Conservation (phyloP, 2,329 filamentous ascomycete genomes). For the Daldinia eschscholtzii region DNA sequence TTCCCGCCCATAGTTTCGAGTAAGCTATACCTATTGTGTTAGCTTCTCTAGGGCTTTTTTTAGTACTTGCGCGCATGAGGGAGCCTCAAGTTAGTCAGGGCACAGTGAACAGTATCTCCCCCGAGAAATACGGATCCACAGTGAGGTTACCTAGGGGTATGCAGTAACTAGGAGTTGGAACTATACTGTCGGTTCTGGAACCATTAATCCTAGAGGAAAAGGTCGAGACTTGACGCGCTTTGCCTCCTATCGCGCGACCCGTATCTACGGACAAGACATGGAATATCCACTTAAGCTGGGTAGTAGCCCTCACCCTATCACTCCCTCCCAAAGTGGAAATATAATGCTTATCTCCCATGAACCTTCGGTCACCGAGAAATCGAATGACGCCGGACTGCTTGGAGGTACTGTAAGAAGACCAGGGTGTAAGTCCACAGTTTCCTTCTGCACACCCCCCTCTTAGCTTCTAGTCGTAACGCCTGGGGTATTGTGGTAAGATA, state of each 20-base stretch:
- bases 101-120: constrained; percentile 18
- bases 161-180: constrained; percentile 20
- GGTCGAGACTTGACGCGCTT: constrained; percentile 34
- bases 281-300: constrained; percentile 42
- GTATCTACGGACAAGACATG: constrained; percentile 47
- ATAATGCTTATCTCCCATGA: constrained; percentile 55
- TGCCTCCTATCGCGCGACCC: constrained; percentile 21
- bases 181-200: constrained; percentile 13
- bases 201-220: constrained; percentile 32
- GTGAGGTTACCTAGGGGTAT: constrained; percentile 23
- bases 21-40: constrained; percentile 41
- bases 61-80: constrained; percentile 24
- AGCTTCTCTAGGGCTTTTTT: constrained; percentile 29
- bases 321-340: constrained; percentile 54
- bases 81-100: constrained; percentile 37
- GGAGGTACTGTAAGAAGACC: constrained; percentile 44
- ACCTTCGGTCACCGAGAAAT: constrained; percentile 61
- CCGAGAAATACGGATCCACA: constrained; percentile 24
- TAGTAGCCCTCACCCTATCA: constrained; percentile 43
- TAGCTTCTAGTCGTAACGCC: constrained; percentile 34
- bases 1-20: constrained; percentile 41
- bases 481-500: constrained; percentile 38
- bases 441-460: constrained; percentile 39
- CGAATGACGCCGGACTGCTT: constrained; percentile 55
- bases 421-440: constrained; percentile 45